Evolutionary conservation across 148 eudicot species (phyloP).

Genomic region (Nepenthes mirabilis): DNA sequence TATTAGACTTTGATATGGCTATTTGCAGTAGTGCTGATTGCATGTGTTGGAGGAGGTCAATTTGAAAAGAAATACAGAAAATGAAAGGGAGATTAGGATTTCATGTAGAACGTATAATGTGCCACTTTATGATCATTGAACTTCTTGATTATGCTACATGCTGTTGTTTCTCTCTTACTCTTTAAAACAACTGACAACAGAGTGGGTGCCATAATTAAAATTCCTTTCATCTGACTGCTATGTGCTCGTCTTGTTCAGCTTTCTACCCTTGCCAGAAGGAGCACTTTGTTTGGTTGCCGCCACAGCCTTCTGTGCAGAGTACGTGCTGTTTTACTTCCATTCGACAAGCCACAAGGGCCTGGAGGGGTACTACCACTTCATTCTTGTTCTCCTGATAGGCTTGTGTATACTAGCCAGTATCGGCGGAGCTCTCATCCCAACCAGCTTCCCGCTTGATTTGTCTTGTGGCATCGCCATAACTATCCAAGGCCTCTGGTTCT

Average conservation of each 20-base stretch:
- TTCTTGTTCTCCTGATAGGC: conserved; percentile 70
- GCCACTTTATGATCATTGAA: too few species aligned
- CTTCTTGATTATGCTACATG: too few species aligned
- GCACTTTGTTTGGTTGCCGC: conserved; percentile 67
- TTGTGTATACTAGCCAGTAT: conserved; percentile 47
- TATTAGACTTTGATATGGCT: too few species aligned
- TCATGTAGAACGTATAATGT: too few species aligned
- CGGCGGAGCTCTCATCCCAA: conserved; percentile 55
- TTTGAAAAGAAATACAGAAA: too few species aligned
- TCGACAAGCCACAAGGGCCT: conserved; percentile 85
- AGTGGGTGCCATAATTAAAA: too few species aligned
- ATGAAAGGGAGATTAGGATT: too few species aligned
- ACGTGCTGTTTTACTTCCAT: conserved; percentile 75
- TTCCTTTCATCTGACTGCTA: too few species aligned
- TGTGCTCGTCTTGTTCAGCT: conserved; percentile 26
- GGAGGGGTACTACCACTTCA: conserved; percentile 82
- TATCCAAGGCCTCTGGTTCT: conserved; percentile 96
- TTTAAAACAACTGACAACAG: too few species aligned
- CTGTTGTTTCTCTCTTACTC: too few species aligned
- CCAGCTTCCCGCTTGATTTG: conserved; percentile 69
- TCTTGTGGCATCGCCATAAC: conserved; percentile 57
- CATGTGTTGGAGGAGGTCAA: too few species aligned
- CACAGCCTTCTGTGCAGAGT: conserved; percentile 83
- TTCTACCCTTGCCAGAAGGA: conserved; percentile 66
- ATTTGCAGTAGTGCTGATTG: too few species aligned